Evolutionary conservation across 208 protist genomes (phyloP), one percentile per base, ranked within the genome.

Genomic region (Acanthamoeba triangularis): DNA sequence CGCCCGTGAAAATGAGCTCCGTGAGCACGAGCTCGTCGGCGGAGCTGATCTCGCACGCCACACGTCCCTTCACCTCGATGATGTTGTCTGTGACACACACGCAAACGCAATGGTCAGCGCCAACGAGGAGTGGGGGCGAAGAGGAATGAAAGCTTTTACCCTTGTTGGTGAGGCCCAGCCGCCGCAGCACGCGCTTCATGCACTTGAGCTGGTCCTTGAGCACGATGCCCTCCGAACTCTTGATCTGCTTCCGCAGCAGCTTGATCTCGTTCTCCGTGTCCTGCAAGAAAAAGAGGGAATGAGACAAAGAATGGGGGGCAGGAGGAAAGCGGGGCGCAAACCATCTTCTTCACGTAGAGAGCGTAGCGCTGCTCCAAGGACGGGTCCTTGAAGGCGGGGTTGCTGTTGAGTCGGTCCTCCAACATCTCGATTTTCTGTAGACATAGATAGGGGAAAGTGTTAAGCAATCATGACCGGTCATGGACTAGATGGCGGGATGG

Each of bases 1-100:
- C 96, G 94, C 99, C 99, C 63, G 98, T 98, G 96, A 99, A 99
- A 25, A 99, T 98, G 20, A 99, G 96, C 95, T 99, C 99, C 0
- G 99, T 99, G 37, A 99, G 97, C 2, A 99, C 97, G 72, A 99
- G 98, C 96, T 99, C 99, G 94, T 99, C 99, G 10, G 98, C 99
- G 1, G 99, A 98, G 41, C 98, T 99, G 65, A 99, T 99, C 96
- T 99, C 99, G 90, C 99, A 99, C 35, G 99, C 99, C 37, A 99
- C 99, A 49, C 99, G 80, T 20, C 97, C 99, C 97, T 99, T 99
- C 18, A 99, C 95, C 20, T 99, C 97, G 69, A 99, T 99, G 14
- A 99, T 99, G 97, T 99, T 95, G 52, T 99, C 99, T 91, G 65
- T 67, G 37, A 41, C 54, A 61, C 20, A n/a, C 59, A 18, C 23